Percentiles rank a stretch among this genome's conserved stretches.
phyloP scores from a whole-genome alignment of 176 grass and related monocot species.

The Hsuehochloa calcarea region DNA sequence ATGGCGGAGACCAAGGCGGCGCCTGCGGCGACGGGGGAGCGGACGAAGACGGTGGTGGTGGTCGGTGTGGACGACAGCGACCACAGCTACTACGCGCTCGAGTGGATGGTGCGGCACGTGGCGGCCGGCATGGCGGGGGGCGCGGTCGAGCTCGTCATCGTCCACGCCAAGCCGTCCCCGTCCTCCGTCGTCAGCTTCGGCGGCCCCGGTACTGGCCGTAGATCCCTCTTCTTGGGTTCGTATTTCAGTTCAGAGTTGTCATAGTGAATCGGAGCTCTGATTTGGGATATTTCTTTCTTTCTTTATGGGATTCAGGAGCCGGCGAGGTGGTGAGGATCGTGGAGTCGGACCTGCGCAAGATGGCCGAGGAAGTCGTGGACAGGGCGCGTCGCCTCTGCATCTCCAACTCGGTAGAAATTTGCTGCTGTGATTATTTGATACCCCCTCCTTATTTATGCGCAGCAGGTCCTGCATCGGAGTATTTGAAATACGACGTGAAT shows the following conservation, averaged over 20 bases:
- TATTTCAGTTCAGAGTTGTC: neutral
- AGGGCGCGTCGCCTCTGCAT: constrained; percentile 45
- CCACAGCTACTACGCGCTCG: constrained; percentile 61
- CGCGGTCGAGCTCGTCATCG: constrained; percentile 52
- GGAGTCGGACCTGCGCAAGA: constrained; percentile 51
- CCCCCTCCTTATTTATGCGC: too few relatives aligned
- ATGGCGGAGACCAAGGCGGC: neutral
- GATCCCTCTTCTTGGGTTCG: neutral
- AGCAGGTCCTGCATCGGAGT: too few relatives aligned
- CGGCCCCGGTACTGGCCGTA: constrained; percentile 34
- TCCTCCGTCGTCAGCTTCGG: constrained; percentile 46
- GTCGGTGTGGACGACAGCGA: constrained; percentile 70
- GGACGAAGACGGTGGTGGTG: constrained; percentile 50
- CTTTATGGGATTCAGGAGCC: constrained; percentile 18
- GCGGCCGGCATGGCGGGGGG: neutral
- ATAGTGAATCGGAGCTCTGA: neutral
- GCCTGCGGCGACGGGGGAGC: neutral
- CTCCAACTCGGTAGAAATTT: constrained; percentile 38
- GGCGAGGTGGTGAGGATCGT: constrained; percentile 45
- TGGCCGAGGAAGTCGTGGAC: constrained; percentile 40
- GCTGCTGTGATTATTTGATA: too few relatives aligned
- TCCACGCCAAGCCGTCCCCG: constrained; percentile 63
- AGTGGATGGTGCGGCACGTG: constrained; percentile 51
- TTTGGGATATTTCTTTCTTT: neutral
- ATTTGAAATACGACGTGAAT: too few relatives aligned